Evolutionary conservation across 129 eudicot genomes (phyloP), one percentile per base, ranked within the genome.

Genomic region (Escallonia rubra): DNA sequence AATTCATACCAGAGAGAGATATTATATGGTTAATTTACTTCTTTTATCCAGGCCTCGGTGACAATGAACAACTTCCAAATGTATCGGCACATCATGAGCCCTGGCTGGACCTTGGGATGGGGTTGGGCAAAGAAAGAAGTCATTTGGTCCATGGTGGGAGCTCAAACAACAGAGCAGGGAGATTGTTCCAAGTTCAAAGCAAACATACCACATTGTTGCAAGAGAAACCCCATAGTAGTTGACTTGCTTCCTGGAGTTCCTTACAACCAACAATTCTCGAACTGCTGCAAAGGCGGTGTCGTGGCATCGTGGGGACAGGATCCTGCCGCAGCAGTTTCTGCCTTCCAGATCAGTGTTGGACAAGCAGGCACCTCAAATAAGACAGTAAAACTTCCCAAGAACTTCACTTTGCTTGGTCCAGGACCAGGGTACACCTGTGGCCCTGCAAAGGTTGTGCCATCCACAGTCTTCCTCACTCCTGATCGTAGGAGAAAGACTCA

Each of bases 361-460:
- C 84, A 76, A 4, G 74, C 93, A 56, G 96, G 96, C 48, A 89
- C 96, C 23, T 71, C 93, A 0, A 89, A 89, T 68, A 86, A 86
- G 72, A 89, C 96, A 1, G 96, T 89, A 7, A 86, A 86, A 71
- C 82, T 89, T 2, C 96, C 96, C 16, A 81, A 69, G 75, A 86
- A 89, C 44, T 89, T 89, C 78, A 86, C 79, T 44, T 74, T 89
- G 79, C 79, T 83, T 4, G 93, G 86, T 23, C 90, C 96, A 0
- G 93, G 96, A 56, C 93, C 93, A 0, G 96, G 96, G 9, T 89
- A 89, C 76, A 80, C 96, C 47, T 89, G 96, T 67, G 96, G 96
- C 41, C 93, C 96, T 5, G 93, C 96, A 8, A 81, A 79, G 7
- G 79, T 79, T n/a, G 96, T 89, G 58, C 96, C 96, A 8, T 74